Conservation (phyloP, 2,329 filamentous ascomycete species). For the Colletotrichum ledebouriae region DNA sequence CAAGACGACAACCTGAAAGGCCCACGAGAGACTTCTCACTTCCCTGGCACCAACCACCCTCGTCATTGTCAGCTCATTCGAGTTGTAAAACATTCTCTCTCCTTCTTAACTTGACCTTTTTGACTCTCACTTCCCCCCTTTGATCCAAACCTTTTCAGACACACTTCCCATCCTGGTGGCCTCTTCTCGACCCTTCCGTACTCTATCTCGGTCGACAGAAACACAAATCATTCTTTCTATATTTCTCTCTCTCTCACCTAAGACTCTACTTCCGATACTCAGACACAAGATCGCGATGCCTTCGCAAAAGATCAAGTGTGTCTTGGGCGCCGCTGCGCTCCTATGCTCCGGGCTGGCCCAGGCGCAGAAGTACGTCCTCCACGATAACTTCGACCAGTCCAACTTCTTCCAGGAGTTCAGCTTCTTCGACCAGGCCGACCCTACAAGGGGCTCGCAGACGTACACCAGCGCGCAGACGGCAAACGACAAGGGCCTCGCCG, state of each 20-base stretch:
- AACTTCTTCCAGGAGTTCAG: slow-evolving; percentile 71
- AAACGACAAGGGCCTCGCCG: slow-evolving; percentile 68
- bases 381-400: slow-evolving; percentile 61
- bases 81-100: slow-evolving; percentile 24
- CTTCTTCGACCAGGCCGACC: slow-evolving; percentile 72
- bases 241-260: not conserved
- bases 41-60: slow-evolving; percentile 27
- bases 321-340: slow-evolving; percentile 34
- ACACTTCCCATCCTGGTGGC: slow-evolving; percentile 6
- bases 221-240: not conserved
- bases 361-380: slow-evolving; percentile 57
- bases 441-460: slow-evolving; percentile 80
- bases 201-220: slow-evolving; percentile 6
- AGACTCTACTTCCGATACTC: not conserved
- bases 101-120: slow-evolving; percentile 17
- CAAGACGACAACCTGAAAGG: slow-evolving; percentile 11
- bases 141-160: slow-evolving; percentile 37
- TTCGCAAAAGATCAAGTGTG: slow-evolving; percentile 33
- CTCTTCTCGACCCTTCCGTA: slow-evolving; percentile 8
- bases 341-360: slow-evolving; percentile 45
- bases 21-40: slow-evolving; percentile 14
- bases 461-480: slow-evolving; percentile 75
- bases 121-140: slow-evolving; percentile 28
- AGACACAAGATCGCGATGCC: slow-evolving; percentile 24
- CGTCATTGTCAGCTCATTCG: slow-evolving; percentile 26